Base-by-base conservation (phyloP, 495 filamentous ascomycete species). In the Aspergillus panamensis region DNA sequence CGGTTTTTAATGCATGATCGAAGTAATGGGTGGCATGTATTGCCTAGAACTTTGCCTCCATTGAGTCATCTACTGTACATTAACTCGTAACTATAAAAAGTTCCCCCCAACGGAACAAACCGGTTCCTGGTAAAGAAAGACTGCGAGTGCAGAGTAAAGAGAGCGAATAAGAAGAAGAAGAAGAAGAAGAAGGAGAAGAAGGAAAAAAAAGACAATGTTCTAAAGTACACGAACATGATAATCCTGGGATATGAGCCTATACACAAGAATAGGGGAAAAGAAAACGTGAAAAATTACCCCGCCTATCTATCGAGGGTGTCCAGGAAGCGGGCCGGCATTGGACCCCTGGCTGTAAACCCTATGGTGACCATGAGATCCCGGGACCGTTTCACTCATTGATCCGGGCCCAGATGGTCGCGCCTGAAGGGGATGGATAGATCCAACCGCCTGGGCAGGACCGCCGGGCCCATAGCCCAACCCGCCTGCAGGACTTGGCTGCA, bases 331-430 rank as follows among this genome's bases (percentile, higher is more conserved):
- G 10, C 70, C 66, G 20, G 65, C 54, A 55, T 64, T 61, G 6
- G 71, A 72, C 9, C 74, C 69, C 54, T 77, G 74, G 40, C 76
- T 78, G 59, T 76, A 77, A 14, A 73, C 74, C 6, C 74, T 70
- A 57, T 79, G 72, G 54, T 79, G 76, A 6, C 57, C 53, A 35
- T 63, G 61, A 10, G 57, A 51, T 0, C 45, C 57, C 25, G 66
- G 62, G 4, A 61, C 49, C 43, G 62, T 53, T 4, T 71, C 70
- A 16, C 52, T 58, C 32, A 69, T 58, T 30, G 64, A 55, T 12
- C 69, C 72, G 13, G 69, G 59, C 19, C 63, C 68, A 1, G 67
- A 55, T 20, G 69, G 69, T 25, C 74, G 70, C 55, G 69, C 65
- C 37, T 75, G 73, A 25, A 72, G 63, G 35, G 65, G 57, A 40